Base-by-base conservation (phyloP, 2,329 filamentous ascomycete species). In the Parastagonospora nodorum region DNA sequence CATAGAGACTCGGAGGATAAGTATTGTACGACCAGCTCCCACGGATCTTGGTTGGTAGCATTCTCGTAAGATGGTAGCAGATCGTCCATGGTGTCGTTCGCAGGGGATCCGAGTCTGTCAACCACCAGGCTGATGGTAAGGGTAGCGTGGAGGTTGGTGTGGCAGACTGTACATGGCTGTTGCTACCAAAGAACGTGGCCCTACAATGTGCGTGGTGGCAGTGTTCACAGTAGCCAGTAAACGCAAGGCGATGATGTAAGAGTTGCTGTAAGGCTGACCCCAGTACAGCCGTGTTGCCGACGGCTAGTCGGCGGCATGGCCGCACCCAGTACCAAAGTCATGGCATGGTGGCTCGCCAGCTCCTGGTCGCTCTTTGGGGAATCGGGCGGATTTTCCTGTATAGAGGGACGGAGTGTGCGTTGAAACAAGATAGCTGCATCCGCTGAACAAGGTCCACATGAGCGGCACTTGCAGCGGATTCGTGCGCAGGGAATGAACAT, bases 61-160 rank as follows among this genome's bases (percentile, higher is more conserved):
- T 75, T 77, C 60, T 84, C 77, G 64, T 86, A 87, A n/a, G 82
- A 83, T 4, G 84, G 84, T 28, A 82, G 82, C 44, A 82, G 75
- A 43, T 80, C 77, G 61, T 85, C 82, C 82, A 84, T 84, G 14
- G 16, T 37, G 6, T 31, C 8, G 7, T 8, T 31, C 7, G 12
- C 8, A 15, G 27, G 8, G 6, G 15, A n/a, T 12, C 6, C 16
- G 6, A 11, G 19, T 3, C 19, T 24, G 19, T 46, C 35, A 40
- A 19, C 10, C 16, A 14, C 16, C 41, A 27, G 30, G 4, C 9
- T 16, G 30, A 15, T 42, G 28, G 16, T 16, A 8, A 31, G 12
- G 2, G 19, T n/a, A 16, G 16, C 12, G 8, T 29, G 27, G 8
- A 31, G n/a, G 27, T 6, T n/a, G 33, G 14, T 9, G 33, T 12